Conservation (phyloP, 345 rosid species). For the Physaria fendleri region DNA sequence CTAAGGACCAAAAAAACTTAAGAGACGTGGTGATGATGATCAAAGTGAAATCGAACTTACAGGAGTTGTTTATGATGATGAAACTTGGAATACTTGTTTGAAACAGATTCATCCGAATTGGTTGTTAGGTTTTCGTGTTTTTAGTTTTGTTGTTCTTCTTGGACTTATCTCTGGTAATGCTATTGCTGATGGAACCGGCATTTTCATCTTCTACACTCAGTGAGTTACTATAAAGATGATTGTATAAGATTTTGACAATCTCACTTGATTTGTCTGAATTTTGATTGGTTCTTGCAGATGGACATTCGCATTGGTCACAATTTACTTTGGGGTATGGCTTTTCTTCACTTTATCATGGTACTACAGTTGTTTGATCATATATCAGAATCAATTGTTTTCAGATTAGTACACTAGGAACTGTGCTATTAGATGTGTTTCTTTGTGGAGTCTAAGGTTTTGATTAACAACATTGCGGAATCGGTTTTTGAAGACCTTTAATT, state of each 20-base stretch:
- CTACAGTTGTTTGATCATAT: constrained; percentile 9
- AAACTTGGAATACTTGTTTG: constrained; percentile 70
- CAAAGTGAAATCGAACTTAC: constrained; percentile 9
- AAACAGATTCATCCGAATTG: constrained; percentile 59
- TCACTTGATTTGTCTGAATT: neutral
- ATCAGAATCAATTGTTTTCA: neutral
- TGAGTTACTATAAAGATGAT: constrained; percentile 43
- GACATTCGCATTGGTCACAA: constrained; percentile 82
- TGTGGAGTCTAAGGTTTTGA: neutral
- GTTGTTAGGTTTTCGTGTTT: constrained; percentile 58
- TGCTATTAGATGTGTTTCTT: neutral
- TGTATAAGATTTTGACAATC: too few species aligned
- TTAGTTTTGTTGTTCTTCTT: constrained; percentile 50
- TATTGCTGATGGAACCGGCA: constrained; percentile 51
- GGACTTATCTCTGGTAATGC: constrained; percentile 50
- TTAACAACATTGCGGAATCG: neutral
- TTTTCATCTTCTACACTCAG: constrained; percentile 91
- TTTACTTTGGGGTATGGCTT: constrained; percentile 78
- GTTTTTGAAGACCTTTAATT: neutral
- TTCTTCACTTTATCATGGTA: constrained; percentile 25
- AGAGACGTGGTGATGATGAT: constrained; percentile 32
- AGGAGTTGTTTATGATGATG: constrained; percentile 50
- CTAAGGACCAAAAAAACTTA: constrained; percentile 39
- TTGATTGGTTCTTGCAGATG: constrained; percentile 45
- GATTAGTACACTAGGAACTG: neutral